These are phyloP conservation scores for Geotrichum australiense DNA, from an alignment of 1,139 yeast genomes.

Conservation along the genomic window DNA sequence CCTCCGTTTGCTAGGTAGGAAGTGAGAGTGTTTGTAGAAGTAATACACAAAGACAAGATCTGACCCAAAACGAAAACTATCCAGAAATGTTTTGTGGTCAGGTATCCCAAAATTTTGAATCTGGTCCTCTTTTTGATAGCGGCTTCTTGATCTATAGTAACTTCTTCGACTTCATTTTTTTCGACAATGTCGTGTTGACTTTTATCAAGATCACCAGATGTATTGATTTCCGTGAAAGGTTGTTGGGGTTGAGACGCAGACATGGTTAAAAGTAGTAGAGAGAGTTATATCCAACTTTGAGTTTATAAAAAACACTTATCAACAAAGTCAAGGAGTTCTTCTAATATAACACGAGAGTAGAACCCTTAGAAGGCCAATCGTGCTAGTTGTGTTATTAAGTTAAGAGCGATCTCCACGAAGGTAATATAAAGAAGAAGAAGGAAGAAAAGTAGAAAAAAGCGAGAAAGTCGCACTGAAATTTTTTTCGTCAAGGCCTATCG, in stretches of 20 bases:
- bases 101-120: slow-evolving; percentile 29
- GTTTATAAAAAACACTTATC: neutral
- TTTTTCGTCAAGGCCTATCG: neutral
- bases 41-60: slow-evolving; percentile 37
- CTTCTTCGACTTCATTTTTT: neutral
- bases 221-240: neutral
- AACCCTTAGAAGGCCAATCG: slow-evolving; percentile 22
- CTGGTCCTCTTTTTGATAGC: slow-evolving; percentile 3
- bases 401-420: neutral
- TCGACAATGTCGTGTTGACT: neutral
- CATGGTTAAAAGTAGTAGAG: slow-evolving; percentile 1
- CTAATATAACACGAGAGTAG: slow-evolving; percentile 20
- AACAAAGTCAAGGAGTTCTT: slow-evolving; percentile 15
- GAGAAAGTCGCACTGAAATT: neutral
- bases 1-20: slow-evolving; percentile 36
- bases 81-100: slow-evolving; percentile 36
- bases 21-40: slow-evolving; percentile 40
- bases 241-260: neutral
- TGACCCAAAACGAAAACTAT: slow-evolving; percentile 39
- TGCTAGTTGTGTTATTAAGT: slow-evolving; percentile 4
- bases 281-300: neutral
- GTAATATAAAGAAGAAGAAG: neutral
- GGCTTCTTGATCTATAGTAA: slow-evolving; percentile 1
- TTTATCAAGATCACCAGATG: neutral
- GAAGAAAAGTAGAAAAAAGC: neutral